Percentiles rank a stretch among this genome's conserved stretches.
phyloP scores from a whole-genome alignment of 2,329 filamentous ascomycete species.

The Arthrocladium fulminans region DNA sequence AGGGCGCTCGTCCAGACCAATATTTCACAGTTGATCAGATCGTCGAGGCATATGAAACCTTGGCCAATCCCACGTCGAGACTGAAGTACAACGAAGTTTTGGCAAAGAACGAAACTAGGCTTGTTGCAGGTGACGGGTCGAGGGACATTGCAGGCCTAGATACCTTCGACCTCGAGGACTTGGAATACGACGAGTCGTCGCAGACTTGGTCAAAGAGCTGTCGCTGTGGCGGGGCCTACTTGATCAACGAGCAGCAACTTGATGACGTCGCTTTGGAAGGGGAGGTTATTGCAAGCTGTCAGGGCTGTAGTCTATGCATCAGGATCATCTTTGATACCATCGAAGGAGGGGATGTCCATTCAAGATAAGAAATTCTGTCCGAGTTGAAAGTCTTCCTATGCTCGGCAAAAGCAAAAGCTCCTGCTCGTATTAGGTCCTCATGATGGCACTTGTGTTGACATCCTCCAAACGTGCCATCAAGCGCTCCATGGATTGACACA shows the following conservation, averaged over 20 bases:
- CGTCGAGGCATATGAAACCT: slow-evolving; percentile 48
- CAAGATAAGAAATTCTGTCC: background rate
- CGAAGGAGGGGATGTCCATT: background rate
- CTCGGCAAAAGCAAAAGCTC: background rate
- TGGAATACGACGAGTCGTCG: slow-evolving; percentile 33
- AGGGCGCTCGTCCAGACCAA: background rate
- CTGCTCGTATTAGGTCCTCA: background rate
- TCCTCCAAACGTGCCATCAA: no score
- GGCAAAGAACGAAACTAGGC: slow-evolving; percentile 8
- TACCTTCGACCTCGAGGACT: slow-evolving; percentile 49
- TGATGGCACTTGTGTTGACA: no score
- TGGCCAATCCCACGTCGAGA: slow-evolving; percentile 37
- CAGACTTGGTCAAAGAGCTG: slow-evolving; percentile 46
- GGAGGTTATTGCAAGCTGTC: slow-evolving; percentile 52
- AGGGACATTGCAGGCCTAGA: slow-evolving; percentile 42
- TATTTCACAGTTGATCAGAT: slow-evolving; percentile 46
- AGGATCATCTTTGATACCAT: slow-evolving; percentile 48
- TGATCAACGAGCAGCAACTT: slow-evolving; percentile 47
- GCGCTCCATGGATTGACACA: no score
- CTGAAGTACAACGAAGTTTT: slow-evolving; percentile 40
- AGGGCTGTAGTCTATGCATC: slow-evolving; percentile 56
- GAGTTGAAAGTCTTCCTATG: background rate
- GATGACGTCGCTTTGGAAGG: slow-evolving; percentile 32
- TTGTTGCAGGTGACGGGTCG: slow-evolving; percentile 21
- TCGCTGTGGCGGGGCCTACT: slow-evolving; percentile 52